Conservation (phyloP, 257 asterid species). For the Agastache rugosa region DNA sequence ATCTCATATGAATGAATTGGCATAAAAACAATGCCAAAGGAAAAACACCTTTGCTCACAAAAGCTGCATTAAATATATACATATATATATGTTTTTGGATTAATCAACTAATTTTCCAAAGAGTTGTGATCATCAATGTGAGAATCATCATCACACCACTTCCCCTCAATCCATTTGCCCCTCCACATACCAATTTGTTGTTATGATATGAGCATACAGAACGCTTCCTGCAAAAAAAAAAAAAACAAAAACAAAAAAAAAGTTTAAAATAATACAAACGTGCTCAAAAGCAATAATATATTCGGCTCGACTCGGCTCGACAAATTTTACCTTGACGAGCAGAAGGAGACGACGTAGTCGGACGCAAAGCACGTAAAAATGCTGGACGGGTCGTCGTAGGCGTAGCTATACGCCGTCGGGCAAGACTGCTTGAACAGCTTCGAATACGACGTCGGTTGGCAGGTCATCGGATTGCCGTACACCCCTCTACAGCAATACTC, state of each 20-base stretch:
- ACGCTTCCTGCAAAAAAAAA: constrained; percentile 51
- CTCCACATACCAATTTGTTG: constrained; percentile 58
- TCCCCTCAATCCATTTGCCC: constrained; percentile 43
- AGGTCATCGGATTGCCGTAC: constrained; percentile 74
- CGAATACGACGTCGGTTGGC: constrained; percentile 83
- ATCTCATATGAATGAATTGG: not conserved
- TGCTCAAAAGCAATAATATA: too few species aligned
- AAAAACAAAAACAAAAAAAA: not conserved
- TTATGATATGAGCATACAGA: constrained; percentile 73
- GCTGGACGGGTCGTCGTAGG: constrained; percentile 91
- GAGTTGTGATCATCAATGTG: constrained; percentile 37
- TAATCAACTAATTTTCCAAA: constrained; percentile 36
- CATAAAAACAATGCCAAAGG: not conserved
- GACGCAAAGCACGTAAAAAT: constrained; percentile 71
- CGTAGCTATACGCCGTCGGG: constrained; percentile 88
- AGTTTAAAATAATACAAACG: too few species aligned
- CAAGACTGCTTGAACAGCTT: constrained; percentile 73
- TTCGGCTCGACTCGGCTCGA: too few species aligned
- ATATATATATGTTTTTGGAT: not conserved
- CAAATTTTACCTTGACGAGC: constrained; percentile 62
- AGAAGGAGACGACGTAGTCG: constrained; percentile 77
- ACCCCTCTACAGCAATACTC: constrained; percentile 86
- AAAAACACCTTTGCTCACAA: constrained; percentile 16
- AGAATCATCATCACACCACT: constrained; percentile 40
- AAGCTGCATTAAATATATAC: constrained; percentile 15